Conservation (phyloP, 371 early-diverging fungal species). For the Gilbertella persicaria region DNA sequence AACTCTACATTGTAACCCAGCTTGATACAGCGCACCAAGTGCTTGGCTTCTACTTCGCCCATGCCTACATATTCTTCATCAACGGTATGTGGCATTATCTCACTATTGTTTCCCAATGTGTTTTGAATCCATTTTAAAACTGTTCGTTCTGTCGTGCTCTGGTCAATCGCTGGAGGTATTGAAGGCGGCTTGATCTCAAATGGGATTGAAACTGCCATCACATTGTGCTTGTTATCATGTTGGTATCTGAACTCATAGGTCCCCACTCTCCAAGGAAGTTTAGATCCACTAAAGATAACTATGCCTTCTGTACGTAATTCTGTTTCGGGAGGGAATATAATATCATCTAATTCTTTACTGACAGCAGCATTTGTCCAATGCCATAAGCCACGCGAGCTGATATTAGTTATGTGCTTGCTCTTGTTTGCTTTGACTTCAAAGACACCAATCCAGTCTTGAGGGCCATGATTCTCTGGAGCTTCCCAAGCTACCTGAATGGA, state of each 20-base stretch:
- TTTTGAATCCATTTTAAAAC: slow-evolving; percentile 40
- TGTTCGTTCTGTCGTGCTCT: slow-evolving; percentile 23
- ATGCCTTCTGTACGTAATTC: slow-evolving; percentile 30
- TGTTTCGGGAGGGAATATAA: slow-evolving; percentile 31
- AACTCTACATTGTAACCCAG: slow-evolving; percentile 85
- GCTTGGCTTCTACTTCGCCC: slow-evolving; percentile 70
- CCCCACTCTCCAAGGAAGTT: slow-evolving; percentile 84
- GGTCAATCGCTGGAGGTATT: slow-evolving; percentile 15
- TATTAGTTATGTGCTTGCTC: slow-evolving; percentile 70
- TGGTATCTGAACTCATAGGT: slow-evolving; percentile 90
- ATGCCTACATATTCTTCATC: slow-evolving; percentile 63
- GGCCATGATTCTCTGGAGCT: slow-evolving; percentile 69
- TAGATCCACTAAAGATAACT: slow-evolving; percentile 58
- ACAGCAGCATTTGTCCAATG: slow-evolving; percentile 32
- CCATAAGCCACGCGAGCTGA: slow-evolving; percentile 74
- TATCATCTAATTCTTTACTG: slow-evolving; percentile 4
- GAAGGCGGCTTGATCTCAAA: slow-evolving; percentile 70
- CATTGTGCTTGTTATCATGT: slow-evolving; percentile 81
- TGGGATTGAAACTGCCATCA: slow-evolving; percentile 73
- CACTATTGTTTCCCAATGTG: slow-evolving; percentile 45
- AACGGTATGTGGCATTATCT: slow-evolving; percentile 54
- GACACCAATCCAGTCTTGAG: slow-evolving; percentile 93
- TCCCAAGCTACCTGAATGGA: slow-evolving; percentile 72
- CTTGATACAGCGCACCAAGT: slow-evolving; percentile 79
- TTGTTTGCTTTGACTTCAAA: slow-evolving; percentile 79